A percentile compares a stretch with the other conserved stretches of the same genome.
phyloP scores from a whole-genome alignment of 768 basidiomycete species.

The Rhodotorula toruloides region DNA sequence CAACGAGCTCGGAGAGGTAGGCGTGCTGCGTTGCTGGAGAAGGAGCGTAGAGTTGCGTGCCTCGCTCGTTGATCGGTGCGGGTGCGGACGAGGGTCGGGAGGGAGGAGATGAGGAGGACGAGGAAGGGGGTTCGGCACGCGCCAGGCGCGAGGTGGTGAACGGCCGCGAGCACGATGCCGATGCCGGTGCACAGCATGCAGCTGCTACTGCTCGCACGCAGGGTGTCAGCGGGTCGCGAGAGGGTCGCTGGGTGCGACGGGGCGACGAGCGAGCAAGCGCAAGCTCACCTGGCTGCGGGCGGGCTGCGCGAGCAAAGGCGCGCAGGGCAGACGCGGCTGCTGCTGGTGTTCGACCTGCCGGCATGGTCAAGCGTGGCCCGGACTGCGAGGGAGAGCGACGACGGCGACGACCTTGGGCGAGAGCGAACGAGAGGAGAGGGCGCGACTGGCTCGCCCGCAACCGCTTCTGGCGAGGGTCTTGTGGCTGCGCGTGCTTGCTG shows the following conservation, averaged over 20 bases:
- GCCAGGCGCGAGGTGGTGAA: background rate
- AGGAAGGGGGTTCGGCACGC: background rate
- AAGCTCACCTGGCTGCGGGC: constrained; percentile 2
- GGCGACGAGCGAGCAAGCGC: background rate
- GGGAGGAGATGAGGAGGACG: background rate
- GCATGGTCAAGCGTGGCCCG: background rate
- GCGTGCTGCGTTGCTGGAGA: constrained; percentile 5
- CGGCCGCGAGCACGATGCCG: background rate
- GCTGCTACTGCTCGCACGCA: background rate
- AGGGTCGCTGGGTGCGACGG: background rate
- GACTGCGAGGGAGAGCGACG: background rate
- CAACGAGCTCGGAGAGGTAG: constrained; percentile 15
- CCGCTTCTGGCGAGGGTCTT: too few relatives aligned
- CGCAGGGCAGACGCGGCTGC: constrained; percentile 1
- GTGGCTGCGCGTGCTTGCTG: too few relatives aligned
- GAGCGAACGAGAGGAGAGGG: background rate
- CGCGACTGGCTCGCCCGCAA: too few relatives aligned
- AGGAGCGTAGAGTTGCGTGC: constrained; percentile 20
- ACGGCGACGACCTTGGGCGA: background rate
- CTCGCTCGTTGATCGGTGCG: too few relatives aligned
- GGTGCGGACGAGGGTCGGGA: background rate
- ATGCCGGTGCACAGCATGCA: background rate
- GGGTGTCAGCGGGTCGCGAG: background rate
- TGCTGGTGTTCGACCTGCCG: background rate
- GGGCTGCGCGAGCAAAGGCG: background rate